These are phyloP conservation scores for Debaryomyces nepalensis DNA, from an alignment of 1,139 yeast genomes.

Conservation along the genomic window DNA sequence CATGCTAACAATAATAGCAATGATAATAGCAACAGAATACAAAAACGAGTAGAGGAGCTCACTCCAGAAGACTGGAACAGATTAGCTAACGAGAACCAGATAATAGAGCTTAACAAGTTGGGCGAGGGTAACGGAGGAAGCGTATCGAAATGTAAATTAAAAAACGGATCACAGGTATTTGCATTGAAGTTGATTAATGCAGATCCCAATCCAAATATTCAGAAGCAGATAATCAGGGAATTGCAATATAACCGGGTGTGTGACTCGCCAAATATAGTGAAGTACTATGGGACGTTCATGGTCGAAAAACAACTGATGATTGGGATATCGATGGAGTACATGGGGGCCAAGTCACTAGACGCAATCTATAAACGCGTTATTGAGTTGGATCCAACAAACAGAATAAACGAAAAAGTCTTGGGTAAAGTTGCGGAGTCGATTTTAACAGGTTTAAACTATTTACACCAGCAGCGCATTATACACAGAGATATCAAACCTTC, in stretches of 20 bases:
- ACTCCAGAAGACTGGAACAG: conserved; percentile 80
- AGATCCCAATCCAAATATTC: conserved; percentile 83
- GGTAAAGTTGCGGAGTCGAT: conserved; percentile 91
- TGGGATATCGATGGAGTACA: conserved; percentile 91
- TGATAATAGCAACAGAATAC: neutral
- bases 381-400: conserved; percentile 68
- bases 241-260: conserved; percentile 85
- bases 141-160: conserved; percentile 74
- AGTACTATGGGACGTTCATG: conserved; percentile 89
- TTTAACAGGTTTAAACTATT: conserved; percentile 78
- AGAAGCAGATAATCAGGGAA: conserved; percentile 83
- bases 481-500: conserved; percentile 96
- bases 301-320: conserved; percentile 78
- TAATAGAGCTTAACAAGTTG: conserved; percentile 64
- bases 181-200: conserved; percentile 83
- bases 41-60: conserved; percentile 52
- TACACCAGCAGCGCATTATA: conserved; percentile 85
- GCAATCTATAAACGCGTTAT: conserved; percentile 77
- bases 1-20: neutral
- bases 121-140: conserved; percentile 98
- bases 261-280: conserved; percentile 81
- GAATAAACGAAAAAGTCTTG: conserved; percentile 89
- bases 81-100: conserved; percentile 60
- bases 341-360: conserved; percentile 91
- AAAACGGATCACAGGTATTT: conserved; percentile 62